phyloP scores from a whole-genome alignment of 2,329 filamentous ascomycete species.

The Aspergillus hortae region DNA sequence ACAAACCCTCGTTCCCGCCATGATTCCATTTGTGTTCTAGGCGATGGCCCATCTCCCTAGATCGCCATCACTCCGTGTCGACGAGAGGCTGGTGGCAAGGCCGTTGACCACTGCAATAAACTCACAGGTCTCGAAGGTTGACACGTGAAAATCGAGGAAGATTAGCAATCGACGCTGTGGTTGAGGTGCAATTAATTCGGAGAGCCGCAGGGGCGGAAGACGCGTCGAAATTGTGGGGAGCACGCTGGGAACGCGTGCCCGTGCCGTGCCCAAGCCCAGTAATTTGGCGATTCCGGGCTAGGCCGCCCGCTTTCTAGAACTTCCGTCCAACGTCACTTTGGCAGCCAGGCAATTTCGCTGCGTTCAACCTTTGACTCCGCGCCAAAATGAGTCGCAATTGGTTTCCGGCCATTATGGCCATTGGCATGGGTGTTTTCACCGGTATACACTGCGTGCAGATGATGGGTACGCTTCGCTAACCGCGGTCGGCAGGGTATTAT shows the following conservation, averaged over 20 bases:
- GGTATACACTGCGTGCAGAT: slow-evolving; percentile 21
- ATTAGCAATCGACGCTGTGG: not conserved
- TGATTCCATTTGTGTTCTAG: slow-evolving; percentile 41
- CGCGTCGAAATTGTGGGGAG: slow-evolving; percentile 26
- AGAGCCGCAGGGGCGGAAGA: slow-evolving; percentile 5
- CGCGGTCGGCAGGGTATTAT: slow-evolving; percentile 36
- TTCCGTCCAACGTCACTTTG: slow-evolving; percentile 1
- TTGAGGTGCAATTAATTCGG: not conserved
- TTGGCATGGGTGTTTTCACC: slow-evolving; percentile 26
- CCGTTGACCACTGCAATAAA: not conserved
- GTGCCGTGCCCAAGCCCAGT: slow-evolving; percentile 8
- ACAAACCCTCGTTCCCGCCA: slow-evolving; percentile 52
- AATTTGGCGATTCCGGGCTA: slow-evolving; percentile 19
- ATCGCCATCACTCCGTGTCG: slow-evolving; percentile 18
- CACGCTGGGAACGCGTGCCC: slow-evolving; percentile 18
- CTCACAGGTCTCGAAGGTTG: not conserved
- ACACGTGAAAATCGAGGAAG: not conserved
- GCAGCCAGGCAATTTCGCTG: not conserved
- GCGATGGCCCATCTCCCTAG: slow-evolving; percentile 35
- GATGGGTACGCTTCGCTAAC: slow-evolving; percentile 9
- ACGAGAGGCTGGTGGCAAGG: not conserved
- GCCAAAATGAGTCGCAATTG: slow-evolving; percentile 8
- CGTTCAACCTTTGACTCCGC: not conserved
- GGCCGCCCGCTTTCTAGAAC: not conserved
- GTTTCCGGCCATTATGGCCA: slow-evolving; percentile 7